phyloP scores from a whole-genome alignment of 2,329 filamentous ascomycete genomes.

The Apiospora pterosperma region DNA sequence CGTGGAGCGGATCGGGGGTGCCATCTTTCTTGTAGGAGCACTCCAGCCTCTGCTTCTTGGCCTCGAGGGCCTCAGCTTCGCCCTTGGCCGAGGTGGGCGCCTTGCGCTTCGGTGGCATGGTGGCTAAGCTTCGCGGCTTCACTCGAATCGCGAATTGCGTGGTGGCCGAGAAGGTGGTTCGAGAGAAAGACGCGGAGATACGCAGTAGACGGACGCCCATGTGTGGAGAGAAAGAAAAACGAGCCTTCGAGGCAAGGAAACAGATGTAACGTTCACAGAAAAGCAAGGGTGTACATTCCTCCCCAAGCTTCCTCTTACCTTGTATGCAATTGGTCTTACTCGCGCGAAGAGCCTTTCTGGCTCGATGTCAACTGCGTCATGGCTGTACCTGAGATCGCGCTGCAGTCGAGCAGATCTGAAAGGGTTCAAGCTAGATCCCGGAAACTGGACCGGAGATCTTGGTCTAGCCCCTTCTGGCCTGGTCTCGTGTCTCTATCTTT shows the following conservation, averaged over 20 bases:
- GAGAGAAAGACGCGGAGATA: not conserved
- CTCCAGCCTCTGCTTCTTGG: constrained; percentile 25
- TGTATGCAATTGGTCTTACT: not conserved
- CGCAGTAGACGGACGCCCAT: not conserved
- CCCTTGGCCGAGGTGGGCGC: constrained; percentile 9
- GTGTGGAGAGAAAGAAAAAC: not conserved
- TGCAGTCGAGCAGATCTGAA: constrained; percentile 10
- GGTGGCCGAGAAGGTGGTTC: not conserved
- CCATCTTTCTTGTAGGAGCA: constrained; percentile 6
- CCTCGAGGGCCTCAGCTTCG: not conserved
- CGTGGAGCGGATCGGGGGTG: constrained; percentile 31
- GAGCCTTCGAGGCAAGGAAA: no score
- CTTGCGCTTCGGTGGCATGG: constrained; percentile 26
- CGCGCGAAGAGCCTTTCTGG: not conserved
- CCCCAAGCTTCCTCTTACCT: not conserved
- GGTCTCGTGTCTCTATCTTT: not conserved
- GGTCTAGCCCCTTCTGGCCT: constrained; percentile 8
- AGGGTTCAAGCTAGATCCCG: not conserved
- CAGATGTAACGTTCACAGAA: not conserved
- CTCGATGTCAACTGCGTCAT: constrained; percentile 23
- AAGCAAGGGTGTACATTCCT: not conserved
- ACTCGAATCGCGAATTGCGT: not conserved
- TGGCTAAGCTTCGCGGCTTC: not conserved
- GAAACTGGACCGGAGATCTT: constrained; percentile 7
- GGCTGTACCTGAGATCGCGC: constrained; percentile 14